These are phyloP conservation scores for Meyerozyma elateridarum DNA, from an alignment of 1,139 yeast genomes.

Conservation along the genomic window DNA sequence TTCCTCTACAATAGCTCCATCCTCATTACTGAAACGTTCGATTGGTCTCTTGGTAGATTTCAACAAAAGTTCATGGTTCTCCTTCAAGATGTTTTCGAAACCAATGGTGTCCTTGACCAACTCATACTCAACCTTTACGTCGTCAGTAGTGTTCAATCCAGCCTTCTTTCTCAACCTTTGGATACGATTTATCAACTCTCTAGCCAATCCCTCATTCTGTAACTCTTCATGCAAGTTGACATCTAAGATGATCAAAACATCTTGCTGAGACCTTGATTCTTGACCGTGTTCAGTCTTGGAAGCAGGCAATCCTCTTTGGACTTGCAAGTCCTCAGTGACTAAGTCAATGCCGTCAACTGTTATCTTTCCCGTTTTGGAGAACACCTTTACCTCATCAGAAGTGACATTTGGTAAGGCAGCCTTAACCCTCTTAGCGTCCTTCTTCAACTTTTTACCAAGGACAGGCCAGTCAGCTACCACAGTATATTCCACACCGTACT, in stretches of 20 bases:
- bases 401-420: constrained; percentile 82
- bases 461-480: constrained; percentile 99
- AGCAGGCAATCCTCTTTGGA: constrained; percentile 78
- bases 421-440: constrained; percentile 90
- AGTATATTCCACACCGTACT: constrained; percentile 85
- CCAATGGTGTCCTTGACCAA: constrained; percentile 67
- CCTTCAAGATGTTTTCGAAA: constrained; percentile 57
- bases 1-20: constrained; percentile 72
- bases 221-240: constrained; percentile 83
- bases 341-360: constrained; percentile 87
- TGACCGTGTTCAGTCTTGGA: constrained; percentile 59
- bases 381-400: constrained; percentile 77
- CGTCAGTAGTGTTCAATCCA: constrained; percentile 92
- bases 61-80: constrained; percentile 63
- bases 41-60: constrained; percentile 73
- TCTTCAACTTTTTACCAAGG: constrained; percentile 93
- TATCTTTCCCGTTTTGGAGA: constrained; percentile 67
- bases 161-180: constrained; percentile 97
- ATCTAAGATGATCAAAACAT: constrained; percentile 84
- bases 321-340: constrained; percentile 83
- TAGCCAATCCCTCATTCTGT: constrained; percentile 90
- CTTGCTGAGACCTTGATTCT: constrained; percentile 83
- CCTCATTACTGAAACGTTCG: constrained; percentile 32
- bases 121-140: constrained; percentile 79
- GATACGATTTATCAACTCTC: constrained; percentile 94